Evolutionary conservation across 345 rosid species (phyloP), one percentile per base, ranked within the genome.

Genomic region (Geranium rotundifolium): DNA sequence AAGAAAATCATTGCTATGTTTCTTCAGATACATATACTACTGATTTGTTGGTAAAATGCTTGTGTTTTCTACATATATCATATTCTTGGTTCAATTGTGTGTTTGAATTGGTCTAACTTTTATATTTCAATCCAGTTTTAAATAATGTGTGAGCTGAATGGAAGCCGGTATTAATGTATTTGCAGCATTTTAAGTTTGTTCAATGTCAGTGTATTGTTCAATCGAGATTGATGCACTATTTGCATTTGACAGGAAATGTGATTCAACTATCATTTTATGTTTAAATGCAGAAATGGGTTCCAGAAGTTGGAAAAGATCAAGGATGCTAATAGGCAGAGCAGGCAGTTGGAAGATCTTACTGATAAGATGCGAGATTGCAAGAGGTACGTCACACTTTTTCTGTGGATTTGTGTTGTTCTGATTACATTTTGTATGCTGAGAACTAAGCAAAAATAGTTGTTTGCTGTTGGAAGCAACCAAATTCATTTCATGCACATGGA

Each of bases 341-440:
- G 96, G 73, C 97, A 93, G 78, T 79, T 93, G 63, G 97, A 93
- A 71, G 99, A 93, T 70, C 96, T 93, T 69, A 86, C 97, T 0
- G 96, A 76, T 52, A 90, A 81, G 77, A 93, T 93, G 97, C 87
- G 90, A 17, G 99, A 90, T 27, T 93, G 99, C 65, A 93, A 93
- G 69, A 90, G 96, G 99, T 88, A 61, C 56, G 20, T 67, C 8
- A 12, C 8, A 19, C 10, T 34, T 34, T 8, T 34, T 34, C 10
- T 34, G 10, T 34, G 41, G 41, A 8, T 34, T 58, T 18, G 20
- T 20, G 4, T 17, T 20, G 4, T 17, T 17, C n/a, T 4, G 17
- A 16, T 55, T 16, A 16, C 29, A n/a, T 15, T 18, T 19, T n/a
- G 14, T 23, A 23, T 23, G 27, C 27, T 2, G 27, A 23, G 27